Percentiles rank a stretch among this genome's conserved stretches.
Evolutionary conservation across 2,329 filamentous ascomycete species (phyloP).

Genomic region (Coniochaeta ligniaria): DNA sequence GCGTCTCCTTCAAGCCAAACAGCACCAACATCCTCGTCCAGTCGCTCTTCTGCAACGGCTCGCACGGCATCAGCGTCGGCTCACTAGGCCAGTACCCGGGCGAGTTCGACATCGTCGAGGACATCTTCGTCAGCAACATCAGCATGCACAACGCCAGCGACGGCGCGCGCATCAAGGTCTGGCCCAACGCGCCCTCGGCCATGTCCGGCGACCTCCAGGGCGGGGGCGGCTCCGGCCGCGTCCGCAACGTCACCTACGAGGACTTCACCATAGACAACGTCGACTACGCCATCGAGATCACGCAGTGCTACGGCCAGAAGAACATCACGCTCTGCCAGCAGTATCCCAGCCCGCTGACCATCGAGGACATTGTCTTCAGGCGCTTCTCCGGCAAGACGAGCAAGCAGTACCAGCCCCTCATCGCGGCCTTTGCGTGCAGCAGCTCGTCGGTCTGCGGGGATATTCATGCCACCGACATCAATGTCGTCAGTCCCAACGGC

Average conservation of each 20-base stretch:
- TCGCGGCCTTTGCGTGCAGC: slow-evolving; percentile 18
- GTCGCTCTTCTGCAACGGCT: slow-evolving; percentile 53
- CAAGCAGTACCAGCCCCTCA: slow-evolving; percentile 15
- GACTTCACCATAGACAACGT: slow-evolving; percentile 49
- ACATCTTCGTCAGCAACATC: slow-evolving; percentile 44
- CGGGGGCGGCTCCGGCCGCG: slow-evolving; percentile 51
- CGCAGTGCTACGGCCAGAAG: slow-evolving; percentile 36
- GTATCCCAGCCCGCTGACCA: slow-evolving; percentile 45
- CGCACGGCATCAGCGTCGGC: slow-evolving; percentile 55
- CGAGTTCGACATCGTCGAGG: slow-evolving; percentile 51
- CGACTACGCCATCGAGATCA: slow-evolving; percentile 55
- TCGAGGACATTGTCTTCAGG: slow-evolving; percentile 43
- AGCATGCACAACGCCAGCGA: slow-evolving; percentile 25
- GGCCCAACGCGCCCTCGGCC: slow-evolving; percentile 16
- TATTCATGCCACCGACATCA: slow-evolving; percentile 15
- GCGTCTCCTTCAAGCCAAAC: slow-evolving; percentile 58
- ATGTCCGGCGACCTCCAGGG: slow-evolving; percentile 44
- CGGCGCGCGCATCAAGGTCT: slow-evolving; percentile 59
- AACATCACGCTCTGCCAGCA: slow-evolving; percentile 55
- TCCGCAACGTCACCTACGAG: slow-evolving; percentile 52
- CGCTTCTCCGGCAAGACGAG: slow-evolving; percentile 43
- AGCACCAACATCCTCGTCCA: slow-evolving; percentile 51
- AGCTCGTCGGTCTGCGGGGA: slow-evolving; percentile 13
- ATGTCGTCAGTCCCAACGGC: slow-evolving; percentile 16
- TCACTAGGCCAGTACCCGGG: slow-evolving; percentile 52